Base-by-base conservation (phyloP, 2,329 filamentous ascomycete genomes). In the Rachicladosporium sp. region DNA sequence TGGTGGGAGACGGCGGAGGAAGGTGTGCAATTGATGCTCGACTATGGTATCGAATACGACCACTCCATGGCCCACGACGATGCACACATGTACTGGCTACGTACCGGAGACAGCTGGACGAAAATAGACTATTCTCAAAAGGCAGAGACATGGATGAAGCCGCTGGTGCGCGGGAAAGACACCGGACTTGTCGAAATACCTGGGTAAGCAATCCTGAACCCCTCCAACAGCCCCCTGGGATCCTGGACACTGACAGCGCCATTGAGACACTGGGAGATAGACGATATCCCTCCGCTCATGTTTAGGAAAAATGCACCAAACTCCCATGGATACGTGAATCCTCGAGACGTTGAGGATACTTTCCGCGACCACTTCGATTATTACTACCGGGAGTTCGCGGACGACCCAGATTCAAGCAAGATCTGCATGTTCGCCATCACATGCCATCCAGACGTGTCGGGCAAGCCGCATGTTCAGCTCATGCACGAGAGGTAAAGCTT, bases 401-500 rank as follows among this genome's bases (percentile, higher is more conserved):
- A 82, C 50, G 84, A 84, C 46, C 38, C 38, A 21, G 38, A 40
- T n/a, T 23, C 31, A 2, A 39, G 37, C 19, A 40, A 40, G 33
- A 40, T 40, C 19, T 40, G 38, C 29, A 70, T 83, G 38, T 85
- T 85, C 49, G 80, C 80, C 0, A 80, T 84, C 62, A 84, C 80
- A 1, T 78, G 83, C 32, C 80, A 85, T 56, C 80, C 80, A 32
- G 52, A 56, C 51, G 76, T 80, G 0, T 77, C 71, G 2, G 81
- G 80, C 0, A 65, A 78, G 5, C 80, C 80, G 1, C 80, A 85
- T 57, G 80, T 77, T 0, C 50, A 84, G 10, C 62, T 82, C 3
- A 83, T 83, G 79, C 79, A 82, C 47, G 78, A 83, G 57, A 68
- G 76, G 67, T 72, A 56, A n/a, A n/a, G n/a, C n/a, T n/a, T n/a